These are phyloP conservation scores for Smittium culicis DNA, from an alignment of 371 early-diverging fungal genomes.

Conservation along the genomic window DNA sequence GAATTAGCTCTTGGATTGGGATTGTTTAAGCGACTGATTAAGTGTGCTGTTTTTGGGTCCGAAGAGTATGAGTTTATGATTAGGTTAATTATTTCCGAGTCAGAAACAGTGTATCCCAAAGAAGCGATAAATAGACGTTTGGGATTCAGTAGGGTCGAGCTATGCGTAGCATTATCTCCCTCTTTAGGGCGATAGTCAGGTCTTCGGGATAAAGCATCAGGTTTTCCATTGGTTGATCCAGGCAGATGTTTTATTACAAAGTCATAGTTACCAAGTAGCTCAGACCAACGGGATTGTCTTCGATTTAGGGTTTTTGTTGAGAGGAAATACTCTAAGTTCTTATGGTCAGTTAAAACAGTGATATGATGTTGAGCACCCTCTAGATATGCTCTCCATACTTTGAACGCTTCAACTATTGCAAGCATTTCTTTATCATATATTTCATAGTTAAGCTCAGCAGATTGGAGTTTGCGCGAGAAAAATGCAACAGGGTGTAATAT, in stretches of 20 bases:
- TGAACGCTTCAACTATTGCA: slow-evolving; percentile 30
- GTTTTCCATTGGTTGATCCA: slow-evolving; percentile 26
- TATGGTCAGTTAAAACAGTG: slow-evolving; percentile 36
- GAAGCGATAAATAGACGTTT: background rate
- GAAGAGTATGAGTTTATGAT: background rate
- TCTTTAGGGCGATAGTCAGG: slow-evolving; percentile 11
- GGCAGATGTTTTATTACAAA: slow-evolving; percentile 29
- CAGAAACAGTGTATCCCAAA: background rate
- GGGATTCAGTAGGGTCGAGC: slow-evolving; percentile 5
- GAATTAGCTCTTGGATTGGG: background rate
- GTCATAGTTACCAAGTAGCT: slow-evolving; percentile 24
- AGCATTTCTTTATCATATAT: slow-evolving; percentile 39
- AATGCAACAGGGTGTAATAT: slow-evolving; percentile 29
- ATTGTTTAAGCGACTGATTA: background rate
- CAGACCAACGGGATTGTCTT: slow-evolving; percentile 11
- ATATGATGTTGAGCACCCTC: slow-evolving; percentile 19
- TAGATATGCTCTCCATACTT: slow-evolving; percentile 34
- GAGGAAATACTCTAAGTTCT: slow-evolving; percentile 32
- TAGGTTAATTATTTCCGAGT: background rate
- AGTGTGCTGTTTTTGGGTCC: background rate
- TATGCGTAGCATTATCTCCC: slow-evolving; percentile 13
- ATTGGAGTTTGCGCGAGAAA: slow-evolving; percentile 22
- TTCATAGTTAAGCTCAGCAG: slow-evolving; percentile 32
- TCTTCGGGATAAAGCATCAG: slow-evolving; percentile 36
- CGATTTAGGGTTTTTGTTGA: slow-evolving; percentile 5